phyloP scores from a whole-genome alignment of 2,329 filamentous ascomycete genomes.

The Hypocrella siamensis region DNA sequence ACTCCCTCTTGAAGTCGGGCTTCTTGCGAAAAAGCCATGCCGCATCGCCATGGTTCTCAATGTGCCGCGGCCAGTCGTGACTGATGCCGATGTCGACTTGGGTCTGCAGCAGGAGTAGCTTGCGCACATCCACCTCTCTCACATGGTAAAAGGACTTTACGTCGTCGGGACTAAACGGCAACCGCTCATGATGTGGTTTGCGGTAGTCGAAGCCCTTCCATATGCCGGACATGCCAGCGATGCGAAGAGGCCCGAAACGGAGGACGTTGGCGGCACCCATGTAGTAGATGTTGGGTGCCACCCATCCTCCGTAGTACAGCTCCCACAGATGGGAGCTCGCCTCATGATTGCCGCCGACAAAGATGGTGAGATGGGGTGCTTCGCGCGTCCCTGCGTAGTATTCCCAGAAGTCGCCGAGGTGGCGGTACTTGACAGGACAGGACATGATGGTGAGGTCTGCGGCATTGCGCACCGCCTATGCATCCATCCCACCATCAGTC shows the following conservation, averaged over 20 bases:
- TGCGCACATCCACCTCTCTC: conserved; percentile 78
- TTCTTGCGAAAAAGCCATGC: conserved; percentile 57
- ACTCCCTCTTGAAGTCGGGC: conserved; percentile 60
- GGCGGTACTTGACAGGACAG: conserved; percentile 74
- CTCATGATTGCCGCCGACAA: conserved; percentile 91
- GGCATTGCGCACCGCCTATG: conserved; percentile 70
- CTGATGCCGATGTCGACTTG: conserved; percentile 86
- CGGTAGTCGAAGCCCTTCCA: conserved; percentile 86
- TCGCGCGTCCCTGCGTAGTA: conserved; percentile 71
- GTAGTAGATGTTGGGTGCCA: conserved; percentile 93
- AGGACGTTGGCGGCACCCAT: conserved; percentile 85
- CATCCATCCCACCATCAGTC: neutral
- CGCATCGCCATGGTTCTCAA: conserved; percentile 65
- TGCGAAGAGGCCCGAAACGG: conserved; percentile 67
- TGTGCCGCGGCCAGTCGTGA: conserved; percentile 83
- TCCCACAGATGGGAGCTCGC: conserved; percentile 82
- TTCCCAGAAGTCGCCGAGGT: conserved; percentile 80
- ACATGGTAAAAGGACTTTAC: conserved; percentile 78
- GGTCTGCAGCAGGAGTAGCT: conserved; percentile 67
- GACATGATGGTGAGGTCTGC: conserved; percentile 79
- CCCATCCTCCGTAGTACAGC: conserved; percentile 93
- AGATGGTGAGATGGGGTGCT: conserved; percentile 82
- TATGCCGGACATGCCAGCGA: conserved; percentile 83
- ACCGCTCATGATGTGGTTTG: conserved; percentile 66
- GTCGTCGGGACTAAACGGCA: conserved; percentile 69